Base-by-base conservation (phyloP, 495 filamentous ascomycete genomes). In the Lasiosphaeria miniovina region DNA sequence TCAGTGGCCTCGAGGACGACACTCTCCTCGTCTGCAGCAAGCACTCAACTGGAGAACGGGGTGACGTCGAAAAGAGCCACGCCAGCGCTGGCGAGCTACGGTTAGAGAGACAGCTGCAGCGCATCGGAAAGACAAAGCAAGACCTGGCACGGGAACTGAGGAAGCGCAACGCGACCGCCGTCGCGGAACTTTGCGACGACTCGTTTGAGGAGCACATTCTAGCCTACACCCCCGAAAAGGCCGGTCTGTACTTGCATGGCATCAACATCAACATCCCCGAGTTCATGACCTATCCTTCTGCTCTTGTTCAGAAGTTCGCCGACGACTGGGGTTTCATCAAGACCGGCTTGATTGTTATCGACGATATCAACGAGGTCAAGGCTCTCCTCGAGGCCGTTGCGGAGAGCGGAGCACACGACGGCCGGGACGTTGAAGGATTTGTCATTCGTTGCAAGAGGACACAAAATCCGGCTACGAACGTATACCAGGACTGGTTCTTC, bases 121-220 rank as follows among this genome's bases (percentile, higher is more conserved):
- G 82, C 0, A 74, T 94, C 14, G 91, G 91, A 15, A 93, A 86
- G 76, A 90, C 88, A 3, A 83, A 84, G 56, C 76, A 80, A 64
- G 88, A 97, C 12, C 80, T 98, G 34, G 90, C 94, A 4, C 75
- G 75, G 49, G 86, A 87, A 60, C 71, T 98, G 61, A 84, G 90
- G 51, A 75, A 78, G 53, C 86, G 91, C 72, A 98, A 98, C 71
- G 87, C 82, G 12, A 98, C 94, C 1, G 92, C 92, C 4, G 92
- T 98, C 10, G 95, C 94, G 6, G 94, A 98, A 73, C 87, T 98
- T 8, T 98, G 94, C 72, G 94, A 98, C 67, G 94, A 98, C 71
- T 81, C 72, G 36, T 98, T 98, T 61, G 94, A 98, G 74, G 94
- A 98, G 75, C 94, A 98, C 71, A 93, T 98, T 68, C 79, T 98